A percentile compares a stretch with the other conserved stretches of the same genome.
phyloP scores from a whole-genome alignment of 139 green algal genomes.

The Closterium sp. region DNA sequence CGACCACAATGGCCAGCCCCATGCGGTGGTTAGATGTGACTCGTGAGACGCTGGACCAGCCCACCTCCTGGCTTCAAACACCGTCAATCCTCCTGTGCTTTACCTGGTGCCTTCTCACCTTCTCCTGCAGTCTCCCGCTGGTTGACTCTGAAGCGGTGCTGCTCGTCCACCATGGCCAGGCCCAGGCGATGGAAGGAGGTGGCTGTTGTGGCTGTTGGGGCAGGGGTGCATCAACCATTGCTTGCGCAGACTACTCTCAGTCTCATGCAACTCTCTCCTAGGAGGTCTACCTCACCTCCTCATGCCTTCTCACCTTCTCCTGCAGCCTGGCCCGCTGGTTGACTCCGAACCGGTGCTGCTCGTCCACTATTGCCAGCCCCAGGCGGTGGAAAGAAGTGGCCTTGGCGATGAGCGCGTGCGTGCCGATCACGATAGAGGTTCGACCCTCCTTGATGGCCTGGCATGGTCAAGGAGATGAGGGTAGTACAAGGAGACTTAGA shows the following conservation, averaged over 20 bases:
- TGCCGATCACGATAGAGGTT: conserved; percentile 76
- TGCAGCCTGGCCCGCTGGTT: conserved; percentile 47
- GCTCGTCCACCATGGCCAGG: conserved; percentile 89
- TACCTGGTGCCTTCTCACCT: conserved; percentile 25
- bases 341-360: conserved; percentile 83
- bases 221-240: no score
- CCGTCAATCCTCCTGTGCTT: no score
- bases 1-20: no score
- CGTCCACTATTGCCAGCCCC: conserved; percentile 85
- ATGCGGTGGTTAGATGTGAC: conserved; percentile 57
- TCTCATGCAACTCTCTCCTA: no score
- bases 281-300: no score
- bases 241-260: no score
- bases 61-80: no score
- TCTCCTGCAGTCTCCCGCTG: conserved; percentile 46
- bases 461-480: no score
- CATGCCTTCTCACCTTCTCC: conserved; percentile 46
- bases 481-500: neutral
- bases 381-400: conserved; percentile 68
- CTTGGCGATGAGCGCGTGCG: conserved; percentile 77
- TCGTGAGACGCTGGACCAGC: conserved; percentile 46
- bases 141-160: conserved; percentile 73
- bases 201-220: conserved; percentile 60
- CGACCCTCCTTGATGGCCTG: conserved; percentile 56
- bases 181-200: conserved; percentile 74